Evolutionary conservation across 345 rosid species (phyloP), one percentile per base, ranked within the genome.

Genomic region (Cardiospermum halicacabum): DNA sequence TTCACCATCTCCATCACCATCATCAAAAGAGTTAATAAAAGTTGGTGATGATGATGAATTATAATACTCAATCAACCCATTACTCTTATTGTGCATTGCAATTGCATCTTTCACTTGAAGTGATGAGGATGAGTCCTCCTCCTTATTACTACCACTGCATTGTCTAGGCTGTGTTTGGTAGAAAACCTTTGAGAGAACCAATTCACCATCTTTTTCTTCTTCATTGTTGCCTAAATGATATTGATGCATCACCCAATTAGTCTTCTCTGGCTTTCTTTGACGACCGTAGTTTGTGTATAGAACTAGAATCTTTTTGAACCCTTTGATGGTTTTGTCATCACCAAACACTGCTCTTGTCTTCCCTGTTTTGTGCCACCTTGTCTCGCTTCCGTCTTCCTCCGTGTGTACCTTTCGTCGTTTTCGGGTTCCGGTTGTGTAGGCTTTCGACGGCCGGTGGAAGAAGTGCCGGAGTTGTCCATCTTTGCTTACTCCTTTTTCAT

Each of bases 241-340:
- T 63, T 92, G 98, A 70, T 92, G 98, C 96, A 92, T 92, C 32
- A 92, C 97, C 98, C 98, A 92, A 72, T 80, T 88, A 36, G 96
- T 88, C 66, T 92, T 92, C 74, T 89, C 98, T 0, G 97, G 96
- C 54, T 89, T 89, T 69, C 78, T 83, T 60, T 89, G 89, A 72
- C 93, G 83, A 8, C 98, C 93, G 58, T 84, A 84, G 74, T 92
- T 92, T 32, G 93, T 87, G 85, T 92, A 92, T 45, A 92, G 92
- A 4, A 89, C 98, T 43, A 89, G 67, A 43, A 92, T 92, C 71
- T 92, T 89, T 79, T 92, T 92, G 78, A 84, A 92, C 16, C 98
- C 98, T 28, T 75, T 86, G 36, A 79, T 71, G 3, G 39, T 48
- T 19, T n/a, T n/a, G n/a, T 91, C 93, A 64, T 27, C 67, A 15